Conservation (phyloP, 2,329 filamentous ascomycete genomes). For the Apiospora hydei region DNA sequence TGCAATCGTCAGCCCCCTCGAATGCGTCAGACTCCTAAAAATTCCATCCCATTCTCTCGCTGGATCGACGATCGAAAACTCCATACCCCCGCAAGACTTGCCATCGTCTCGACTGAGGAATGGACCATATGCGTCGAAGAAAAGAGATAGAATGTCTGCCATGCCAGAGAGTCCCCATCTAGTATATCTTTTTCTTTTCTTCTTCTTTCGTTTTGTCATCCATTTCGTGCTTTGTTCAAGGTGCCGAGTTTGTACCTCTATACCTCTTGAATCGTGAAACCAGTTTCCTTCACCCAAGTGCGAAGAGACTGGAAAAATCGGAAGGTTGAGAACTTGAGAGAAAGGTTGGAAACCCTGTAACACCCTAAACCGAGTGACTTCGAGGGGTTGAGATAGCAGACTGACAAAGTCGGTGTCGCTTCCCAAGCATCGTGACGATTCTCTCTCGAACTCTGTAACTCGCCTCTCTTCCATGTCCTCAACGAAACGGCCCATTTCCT, state of each 20-base stretch:
- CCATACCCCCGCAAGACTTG: no score
- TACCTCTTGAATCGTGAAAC: no score
- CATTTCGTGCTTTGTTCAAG: background rate
- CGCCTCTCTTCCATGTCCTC: background rate
- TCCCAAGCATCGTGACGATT: background rate
- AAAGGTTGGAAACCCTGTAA: background rate
- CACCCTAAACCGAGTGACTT: background rate
- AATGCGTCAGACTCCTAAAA: background rate
- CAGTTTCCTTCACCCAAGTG: background rate
- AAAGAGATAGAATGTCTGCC: background rate
- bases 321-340: background rate
- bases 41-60: conserved; percentile 1
- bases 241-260: background rate
- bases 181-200: background rate
- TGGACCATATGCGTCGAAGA: background rate
- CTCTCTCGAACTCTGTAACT: background rate
- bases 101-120: no score
- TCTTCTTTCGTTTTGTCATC: no score
- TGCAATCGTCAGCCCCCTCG: background rate
- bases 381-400: conserved; percentile 1
- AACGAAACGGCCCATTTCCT: background rate
- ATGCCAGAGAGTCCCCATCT: background rate
- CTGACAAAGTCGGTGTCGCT: background rate
- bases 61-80: background rate
- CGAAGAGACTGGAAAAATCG: background rate